These are phyloP conservation scores for Spongiforma sp. DNA, from an alignment of 1,284 basidiomycete genomes.

Conservation along the genomic window DNA sequence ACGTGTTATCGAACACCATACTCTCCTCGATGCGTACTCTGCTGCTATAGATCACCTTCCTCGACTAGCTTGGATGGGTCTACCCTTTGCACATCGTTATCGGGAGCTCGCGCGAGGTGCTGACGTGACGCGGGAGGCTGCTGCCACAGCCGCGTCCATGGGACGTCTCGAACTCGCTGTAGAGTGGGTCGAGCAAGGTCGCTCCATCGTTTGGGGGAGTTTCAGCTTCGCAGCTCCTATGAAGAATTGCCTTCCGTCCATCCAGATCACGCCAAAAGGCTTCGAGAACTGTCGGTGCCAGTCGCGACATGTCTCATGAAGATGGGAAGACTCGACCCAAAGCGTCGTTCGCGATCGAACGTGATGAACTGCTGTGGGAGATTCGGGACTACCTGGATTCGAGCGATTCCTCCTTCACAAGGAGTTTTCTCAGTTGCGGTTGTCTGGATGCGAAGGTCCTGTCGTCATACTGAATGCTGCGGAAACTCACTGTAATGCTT, in stretches of 20 bases:
- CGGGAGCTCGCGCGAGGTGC: neutral
- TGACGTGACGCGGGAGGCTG: neutral
- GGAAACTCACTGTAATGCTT: conserved; percentile 2
- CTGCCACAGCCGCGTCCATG: too few species aligned
- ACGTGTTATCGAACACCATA: neutral
- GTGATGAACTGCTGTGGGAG: neutral
- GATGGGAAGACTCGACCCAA: too few species aligned
- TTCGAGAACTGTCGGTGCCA: neutral
- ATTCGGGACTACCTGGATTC: neutral
- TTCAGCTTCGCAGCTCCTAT: neutral
- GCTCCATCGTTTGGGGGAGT: neutral
- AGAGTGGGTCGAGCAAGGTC: neutral
- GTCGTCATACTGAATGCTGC: conserved; percentile 3
- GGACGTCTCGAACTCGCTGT: neutral
- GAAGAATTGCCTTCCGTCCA: neutral
- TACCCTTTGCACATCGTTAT: neutral
- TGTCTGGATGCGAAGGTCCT: neutral
- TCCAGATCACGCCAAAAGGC: neutral
- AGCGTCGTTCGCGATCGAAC: neutral
- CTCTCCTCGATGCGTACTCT: neutral
- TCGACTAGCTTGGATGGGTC: neutral
- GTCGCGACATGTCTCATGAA: neutral
- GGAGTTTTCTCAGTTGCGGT: neutral
- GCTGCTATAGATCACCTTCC: neutral
- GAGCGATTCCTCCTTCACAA: neutral